A percentile compares a stretch with the other conserved stretches of the same genome.
These are phyloP conservation scores for Ailanthus altissimus DNA, from an alignment of 345 rosid genomes.

Conservation along the genomic window DNA sequence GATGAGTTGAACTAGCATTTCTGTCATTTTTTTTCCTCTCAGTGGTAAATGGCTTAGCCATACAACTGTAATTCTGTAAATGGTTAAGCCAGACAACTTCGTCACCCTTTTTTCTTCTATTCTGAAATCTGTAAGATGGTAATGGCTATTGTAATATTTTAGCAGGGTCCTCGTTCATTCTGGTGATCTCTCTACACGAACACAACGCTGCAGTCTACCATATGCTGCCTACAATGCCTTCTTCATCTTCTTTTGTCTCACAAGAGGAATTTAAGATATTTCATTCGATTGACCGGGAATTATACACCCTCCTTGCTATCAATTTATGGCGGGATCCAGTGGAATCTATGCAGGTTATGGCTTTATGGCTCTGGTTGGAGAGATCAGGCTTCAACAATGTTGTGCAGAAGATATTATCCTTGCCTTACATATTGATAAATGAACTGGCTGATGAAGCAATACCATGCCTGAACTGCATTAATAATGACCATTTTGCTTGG, in stretches of 20 bases:
- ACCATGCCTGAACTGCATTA: conserved; percentile 36
- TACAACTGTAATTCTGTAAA: neutral
- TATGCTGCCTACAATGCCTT: conserved; percentile 6
- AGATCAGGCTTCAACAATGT: conserved; percentile 26
- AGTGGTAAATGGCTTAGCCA: neutral
- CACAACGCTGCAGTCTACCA: neutral
- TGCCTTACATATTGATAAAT: conserved; percentile 33
- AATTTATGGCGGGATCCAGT: conserved; percentile 43
- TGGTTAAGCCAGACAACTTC: neutral
- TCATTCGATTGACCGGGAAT: conserved; percentile 49
- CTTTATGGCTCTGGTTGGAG: conserved; percentile 60
- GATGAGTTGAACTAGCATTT: neutral
- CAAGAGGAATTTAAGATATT: conserved; percentile 38
- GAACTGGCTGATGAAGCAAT: conserved; percentile 53
- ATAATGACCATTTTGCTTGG: conserved; percentile 7
- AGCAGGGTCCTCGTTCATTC: conserved; percentile 11
- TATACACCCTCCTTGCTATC: conserved; percentile 43
- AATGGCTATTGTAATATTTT: neutral
- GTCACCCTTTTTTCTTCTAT: neutral
- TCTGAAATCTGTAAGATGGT: neutral
- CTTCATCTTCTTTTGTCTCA: conserved; percentile 19
- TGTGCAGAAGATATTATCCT: conserved; percentile 36
- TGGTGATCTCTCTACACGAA: neutral
- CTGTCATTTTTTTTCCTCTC: neutral
- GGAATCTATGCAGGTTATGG: conserved; percentile 46